phyloP scores from a whole-genome alignment of 306 rosid genomes.

The Quillaja saponaria region DNA sequence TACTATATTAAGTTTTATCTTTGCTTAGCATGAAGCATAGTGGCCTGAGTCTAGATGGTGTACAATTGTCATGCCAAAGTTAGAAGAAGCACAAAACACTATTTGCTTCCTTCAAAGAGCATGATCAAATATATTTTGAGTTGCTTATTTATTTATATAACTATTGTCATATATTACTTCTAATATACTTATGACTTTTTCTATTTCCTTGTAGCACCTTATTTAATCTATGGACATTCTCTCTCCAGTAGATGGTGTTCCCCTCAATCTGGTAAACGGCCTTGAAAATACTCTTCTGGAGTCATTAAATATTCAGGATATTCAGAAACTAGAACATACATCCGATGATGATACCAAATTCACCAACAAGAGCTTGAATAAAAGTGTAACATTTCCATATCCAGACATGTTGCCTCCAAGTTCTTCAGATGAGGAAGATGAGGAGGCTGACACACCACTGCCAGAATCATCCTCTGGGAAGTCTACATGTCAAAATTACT shows the following conservation, averaged over 20 bases:
- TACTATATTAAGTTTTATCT: too few relatives aligned
- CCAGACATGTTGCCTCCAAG: conserved; percentile 32
- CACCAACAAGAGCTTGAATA: conserved; percentile 32
- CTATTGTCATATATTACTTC: conserved; percentile 1
- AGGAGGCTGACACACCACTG: conserved; percentile 35
- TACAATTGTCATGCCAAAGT: too few relatives aligned
- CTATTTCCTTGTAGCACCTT: conserved; percentile 36
- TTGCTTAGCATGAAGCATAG: too few relatives aligned
- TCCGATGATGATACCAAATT: conserved; percentile 15
- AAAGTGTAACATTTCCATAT: conserved; percentile 48
- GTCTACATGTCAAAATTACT: conserved; percentile 33
- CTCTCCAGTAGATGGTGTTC: conserved; percentile 29
- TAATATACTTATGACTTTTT: neutral
- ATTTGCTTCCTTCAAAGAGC: neutral
- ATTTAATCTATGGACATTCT: conserved; percentile 55
- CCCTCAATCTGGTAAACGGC: conserved; percentile 28
- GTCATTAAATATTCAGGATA: conserved; percentile 47
- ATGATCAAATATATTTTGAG: neutral
- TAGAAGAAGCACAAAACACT: too few relatives aligned
- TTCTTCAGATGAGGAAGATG: conserved; percentile 39
- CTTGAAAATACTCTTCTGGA: conserved; percentile 45
- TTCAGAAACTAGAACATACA: conserved; percentile 30
- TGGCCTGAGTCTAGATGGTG: too few relatives aligned
- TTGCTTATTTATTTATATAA: neutral
- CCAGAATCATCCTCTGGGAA: conserved; percentile 33